A percentile compares a stretch with the other conserved stretches of the same genome.
Evolutionary conservation across 768 basidiomycete species (phyloP).

Genomic region (Phanerochaete sordida): DNA sequence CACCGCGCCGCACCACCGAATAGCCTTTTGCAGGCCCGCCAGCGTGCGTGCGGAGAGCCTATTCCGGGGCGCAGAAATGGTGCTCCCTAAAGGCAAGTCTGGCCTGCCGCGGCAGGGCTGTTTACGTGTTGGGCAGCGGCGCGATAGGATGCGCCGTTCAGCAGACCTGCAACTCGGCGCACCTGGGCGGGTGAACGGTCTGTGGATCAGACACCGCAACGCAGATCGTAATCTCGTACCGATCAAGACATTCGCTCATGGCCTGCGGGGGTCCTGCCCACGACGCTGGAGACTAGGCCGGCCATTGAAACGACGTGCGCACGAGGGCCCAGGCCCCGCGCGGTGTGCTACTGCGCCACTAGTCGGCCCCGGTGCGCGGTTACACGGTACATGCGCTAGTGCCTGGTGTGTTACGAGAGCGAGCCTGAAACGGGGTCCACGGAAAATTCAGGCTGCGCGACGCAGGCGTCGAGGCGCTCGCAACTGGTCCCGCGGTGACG

Average conservation of each 20-base stretch:
- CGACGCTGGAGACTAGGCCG: not conserved
- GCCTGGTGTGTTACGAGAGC: slow-evolving; percentile 3
- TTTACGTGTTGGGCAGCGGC: not conserved
- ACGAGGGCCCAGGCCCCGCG: not conserved
- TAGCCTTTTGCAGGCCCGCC: not conserved
- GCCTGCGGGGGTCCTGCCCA: not conserved
- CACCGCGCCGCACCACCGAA: not conserved
- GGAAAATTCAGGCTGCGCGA: not conserved
- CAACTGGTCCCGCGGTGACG: not conserved
- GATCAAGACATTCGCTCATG: not conserved
- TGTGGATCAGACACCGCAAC: not conserved
- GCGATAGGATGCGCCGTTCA: not conserved
- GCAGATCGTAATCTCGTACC: slow-evolving; percentile 5
- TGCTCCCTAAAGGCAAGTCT: not conserved
- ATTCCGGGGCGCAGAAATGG: not conserved
- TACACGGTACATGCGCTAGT: slow-evolving; percentile 3
- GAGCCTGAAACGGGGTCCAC: slow-evolving; percentile 12
- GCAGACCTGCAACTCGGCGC: not conserved
- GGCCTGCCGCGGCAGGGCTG: not conserved
- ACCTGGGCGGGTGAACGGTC: not conserved
- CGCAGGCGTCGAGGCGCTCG: not conserved
- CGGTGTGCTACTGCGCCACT: not conserved
- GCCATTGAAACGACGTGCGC: not conserved
- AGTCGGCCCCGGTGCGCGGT: not conserved
- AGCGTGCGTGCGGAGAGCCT: not conserved